Base-by-base conservation (phyloP, 108 stramenopile species). In the Schizochytrium sp. region DNA sequence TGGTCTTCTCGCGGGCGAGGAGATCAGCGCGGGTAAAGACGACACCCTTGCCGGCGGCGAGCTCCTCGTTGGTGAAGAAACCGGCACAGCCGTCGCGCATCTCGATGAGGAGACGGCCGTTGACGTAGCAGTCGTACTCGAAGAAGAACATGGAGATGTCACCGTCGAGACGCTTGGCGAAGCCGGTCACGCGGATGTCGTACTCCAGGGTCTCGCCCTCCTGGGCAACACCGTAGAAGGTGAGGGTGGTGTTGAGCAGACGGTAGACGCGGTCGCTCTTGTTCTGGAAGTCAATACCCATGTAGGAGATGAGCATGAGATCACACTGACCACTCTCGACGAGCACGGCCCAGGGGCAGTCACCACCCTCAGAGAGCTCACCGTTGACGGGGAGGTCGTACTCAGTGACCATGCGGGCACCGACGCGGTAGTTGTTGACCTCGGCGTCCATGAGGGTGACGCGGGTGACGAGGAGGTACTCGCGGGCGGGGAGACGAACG, bases 61-160 rank as follows among this genome's bases (percentile, higher is more conserved):
- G 64, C 64, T 69, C 64, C 64, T 69, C 64, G 64, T 69, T 69
- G 64, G 64, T 69, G 64, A 69, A 69, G 64, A 69, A 69, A 44
- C 64, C 64, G 64, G 64, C 64, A 44, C 64, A 69, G 64, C 64
- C 64, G 3, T 69, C 64, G 64, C 64, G 64, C 64, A 69, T 69
- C 64, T 69, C 64, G 64, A 69, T 69, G 64, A 69, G 64, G 64
- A 69, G 64, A 44, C 64, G 64, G 64, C 64, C 64, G 64, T 69
- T 69, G 64, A 69, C 64, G 64, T 69, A 69, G 64, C 64, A 69
- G 64, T 69, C 64, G 64, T 69, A 69, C 64, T 69, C 64, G 64
- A 69, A 69, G 64, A 69, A 69, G 64, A 69, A 69, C 64, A 69
- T 69, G 64, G 64, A 69, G 64, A 69, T 69, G 64, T 44, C 64